Evolutionary conservation across 2,329 filamentous ascomycete species (phyloP).

Genomic region (Exophiala oligosperma): DNA sequence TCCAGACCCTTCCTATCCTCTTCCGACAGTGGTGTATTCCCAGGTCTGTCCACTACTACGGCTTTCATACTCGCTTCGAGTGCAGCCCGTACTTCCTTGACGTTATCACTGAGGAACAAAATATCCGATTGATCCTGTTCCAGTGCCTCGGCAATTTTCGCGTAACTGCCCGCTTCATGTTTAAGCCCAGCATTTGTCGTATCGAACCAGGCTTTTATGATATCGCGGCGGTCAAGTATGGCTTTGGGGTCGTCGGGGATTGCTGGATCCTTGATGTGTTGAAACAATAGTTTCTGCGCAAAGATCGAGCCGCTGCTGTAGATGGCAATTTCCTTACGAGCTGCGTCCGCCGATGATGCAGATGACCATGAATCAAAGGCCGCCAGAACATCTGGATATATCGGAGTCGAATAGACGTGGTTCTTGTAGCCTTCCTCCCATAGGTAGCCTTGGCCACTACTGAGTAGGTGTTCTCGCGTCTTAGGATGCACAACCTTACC

Average conservation of each 20-base stretch:
- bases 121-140: slow-evolving; percentile 9
- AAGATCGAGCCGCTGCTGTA: slow-evolving; percentile 27
- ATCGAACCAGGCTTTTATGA: slow-evolving; percentile 22
- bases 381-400: slow-evolving; percentile 19
- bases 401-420: slow-evolving; percentile 20
- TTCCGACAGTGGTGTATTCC: slow-evolving; percentile 19
- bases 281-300: slow-evolving; percentile 26
- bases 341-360: background rate
- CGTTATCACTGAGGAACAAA: slow-evolving; percentile 27
- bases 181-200: slow-evolving; percentile 27
- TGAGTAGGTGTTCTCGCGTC: background rate
- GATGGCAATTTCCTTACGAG: slow-evolving; percentile 14
- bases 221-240: slow-evolving; percentile 10
- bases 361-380: slow-evolving; percentile 12
- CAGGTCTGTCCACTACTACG: slow-evolving; percentile 22
- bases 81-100: slow-evolving; percentile 23
- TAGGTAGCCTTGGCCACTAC: slow-evolving; percentile 17
- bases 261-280: slow-evolving; percentile 18
- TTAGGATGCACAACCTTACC: slow-evolving; percentile 7
- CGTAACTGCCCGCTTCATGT: slow-evolving; percentile 17
- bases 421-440: slow-evolving; percentile 25
- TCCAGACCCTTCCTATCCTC: slow-evolving; percentile 12
- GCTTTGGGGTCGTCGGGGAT: slow-evolving; percentile 1
- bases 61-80: slow-evolving; percentile 17
- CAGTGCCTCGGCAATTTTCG: slow-evolving; percentile 20